These are phyloP conservation scores for Platismatia glauca DNA, from an alignment of 495 filamentous ascomycete genomes.

Conservation along the genomic window DNA sequence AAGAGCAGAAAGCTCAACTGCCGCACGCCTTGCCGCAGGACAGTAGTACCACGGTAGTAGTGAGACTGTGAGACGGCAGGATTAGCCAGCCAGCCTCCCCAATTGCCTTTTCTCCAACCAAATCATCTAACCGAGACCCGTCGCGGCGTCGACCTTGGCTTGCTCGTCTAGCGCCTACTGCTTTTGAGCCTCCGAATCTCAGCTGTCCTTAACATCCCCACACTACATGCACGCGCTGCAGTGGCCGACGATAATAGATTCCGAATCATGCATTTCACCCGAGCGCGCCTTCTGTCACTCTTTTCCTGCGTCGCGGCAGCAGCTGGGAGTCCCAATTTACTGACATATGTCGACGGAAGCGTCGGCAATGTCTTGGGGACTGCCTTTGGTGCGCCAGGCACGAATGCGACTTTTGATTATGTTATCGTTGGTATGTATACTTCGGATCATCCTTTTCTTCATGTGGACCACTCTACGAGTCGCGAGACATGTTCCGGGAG, in stretches of 20 bases:
- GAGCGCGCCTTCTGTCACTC: background rate
- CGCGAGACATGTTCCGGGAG: too few relatives aligned
- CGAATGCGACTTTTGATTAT: slow-evolving; percentile 38
- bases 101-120: background rate
- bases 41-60: background rate
- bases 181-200: background rate
- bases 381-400: slow-evolving; percentile 13
- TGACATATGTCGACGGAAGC: background rate
- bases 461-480: too few relatives aligned
- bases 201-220: background rate
- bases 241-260: background rate
- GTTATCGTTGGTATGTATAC: too few relatives aligned
- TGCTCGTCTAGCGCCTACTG: too few relatives aligned
- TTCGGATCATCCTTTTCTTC: too few relatives aligned
- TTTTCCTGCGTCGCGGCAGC: background rate
- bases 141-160: background rate
- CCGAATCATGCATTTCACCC: background rate
- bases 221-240: background rate
- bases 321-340: background rate
- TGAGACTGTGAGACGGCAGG: too few relatives aligned
- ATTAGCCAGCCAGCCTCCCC: too few relatives aligned
- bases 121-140: background rate
- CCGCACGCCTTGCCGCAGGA: background rate
- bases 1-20: background rate
- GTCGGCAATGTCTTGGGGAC: background rate